phyloP scores from a whole-genome alignment of 179 eudicot genomes.

The Dionaea muscipula region DNA sequence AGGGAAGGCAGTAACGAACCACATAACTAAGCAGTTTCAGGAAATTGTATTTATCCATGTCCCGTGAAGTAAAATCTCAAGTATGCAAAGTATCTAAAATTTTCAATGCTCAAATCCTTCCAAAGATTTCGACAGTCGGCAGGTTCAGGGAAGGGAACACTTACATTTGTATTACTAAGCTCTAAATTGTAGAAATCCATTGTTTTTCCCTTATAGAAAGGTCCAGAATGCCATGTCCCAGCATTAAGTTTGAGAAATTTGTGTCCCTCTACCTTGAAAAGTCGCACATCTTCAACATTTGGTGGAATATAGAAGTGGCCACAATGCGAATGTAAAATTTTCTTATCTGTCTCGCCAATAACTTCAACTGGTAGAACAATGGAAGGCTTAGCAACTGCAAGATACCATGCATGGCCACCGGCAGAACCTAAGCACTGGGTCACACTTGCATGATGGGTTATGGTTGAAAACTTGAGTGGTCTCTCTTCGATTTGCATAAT shows the following conservation, averaged over 20 bases:
- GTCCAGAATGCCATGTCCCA: constrained; percentile 99
- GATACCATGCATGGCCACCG: constrained; percentile 82
- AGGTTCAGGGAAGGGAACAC: constrained; percentile 13
- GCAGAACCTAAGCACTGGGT: constrained; percentile 88
- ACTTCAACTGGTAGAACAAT: constrained; percentile 38
- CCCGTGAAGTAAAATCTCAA: too few species aligned
- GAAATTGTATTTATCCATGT: too few species aligned
- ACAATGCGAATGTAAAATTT: constrained; percentile 33
- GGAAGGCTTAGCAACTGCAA: constrained; percentile 80
- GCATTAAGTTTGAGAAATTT: constrained; percentile 67
- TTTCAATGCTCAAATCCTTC: too few species aligned
- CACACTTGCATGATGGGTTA: constrained; percentile 84
- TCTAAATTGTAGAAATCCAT: constrained; percentile 94
- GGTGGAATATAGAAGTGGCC: constrained; percentile 80
- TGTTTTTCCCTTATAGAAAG: constrained; percentile 36
- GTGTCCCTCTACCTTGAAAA: constrained; percentile 54
- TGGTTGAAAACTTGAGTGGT: constrained; percentile 51
- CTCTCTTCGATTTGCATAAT: constrained; percentile 63
- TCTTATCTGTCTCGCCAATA: constrained; percentile 19
- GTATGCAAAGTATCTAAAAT: too few species aligned
- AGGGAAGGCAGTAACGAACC: too few species aligned
- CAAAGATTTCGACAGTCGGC: too few species aligned
- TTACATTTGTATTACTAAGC: constrained; percentile 78
- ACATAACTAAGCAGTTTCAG: too few species aligned
- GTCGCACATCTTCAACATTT: constrained; percentile 47